Percentiles rank a stretch among this genome's conserved stretches.
These are phyloP conservation scores for Collybia mongolica DNA, from an alignment of 768 basidiomycete genomes.

Conservation along the genomic window DNA sequence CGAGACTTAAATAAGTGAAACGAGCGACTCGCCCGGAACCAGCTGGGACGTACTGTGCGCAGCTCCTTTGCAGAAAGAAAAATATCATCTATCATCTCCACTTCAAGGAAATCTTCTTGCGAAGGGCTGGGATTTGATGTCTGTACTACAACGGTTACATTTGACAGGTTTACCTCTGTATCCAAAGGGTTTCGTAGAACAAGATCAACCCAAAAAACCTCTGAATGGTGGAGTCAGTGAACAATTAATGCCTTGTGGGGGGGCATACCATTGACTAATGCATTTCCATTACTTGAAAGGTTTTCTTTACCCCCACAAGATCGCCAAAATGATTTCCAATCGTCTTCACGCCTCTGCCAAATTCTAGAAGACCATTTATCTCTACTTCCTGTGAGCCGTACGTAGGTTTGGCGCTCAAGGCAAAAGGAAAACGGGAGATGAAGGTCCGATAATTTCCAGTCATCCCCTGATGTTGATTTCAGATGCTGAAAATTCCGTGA, in stretches of 20 bases:
- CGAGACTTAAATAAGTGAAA: neutral
- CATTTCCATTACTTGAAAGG: conserved; percentile 55
- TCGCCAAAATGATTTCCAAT: conserved; percentile 64
- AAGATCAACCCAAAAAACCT: conserved; percentile 77
- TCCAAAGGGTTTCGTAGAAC: conserved; percentile 70
- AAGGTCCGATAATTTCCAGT: conserved; percentile 41
- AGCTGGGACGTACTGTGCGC: conserved; percentile 47
- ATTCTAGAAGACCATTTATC: conserved; percentile 37
- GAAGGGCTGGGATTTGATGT: conserved; percentile 32
- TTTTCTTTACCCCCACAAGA: conserved; percentile 49
- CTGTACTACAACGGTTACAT: conserved; percentile 55
- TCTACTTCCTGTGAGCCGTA: conserved; percentile 56
- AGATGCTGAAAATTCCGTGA: conserved; percentile 56
- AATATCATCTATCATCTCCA: conserved; percentile 63
- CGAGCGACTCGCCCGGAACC: neutral
- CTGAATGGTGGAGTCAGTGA: conserved; percentile 33
- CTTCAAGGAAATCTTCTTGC: conserved; percentile 42
- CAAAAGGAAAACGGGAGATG: conserved; percentile 70
- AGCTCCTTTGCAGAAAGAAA: conserved; percentile 61
- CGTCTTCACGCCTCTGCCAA: conserved; percentile 67
- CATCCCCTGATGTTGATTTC: conserved; percentile 52
- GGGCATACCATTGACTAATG: conserved; percentile 59
- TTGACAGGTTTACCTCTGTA: conserved; percentile 66
- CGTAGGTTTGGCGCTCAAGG: conserved; percentile 49
- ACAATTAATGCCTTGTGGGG: neutral